These are phyloP conservation scores for Pseudogymnoascus sp. DNA, from an alignment of 2,329 filamentous ascomycete genomes.

Conservation along the genomic window DNA sequence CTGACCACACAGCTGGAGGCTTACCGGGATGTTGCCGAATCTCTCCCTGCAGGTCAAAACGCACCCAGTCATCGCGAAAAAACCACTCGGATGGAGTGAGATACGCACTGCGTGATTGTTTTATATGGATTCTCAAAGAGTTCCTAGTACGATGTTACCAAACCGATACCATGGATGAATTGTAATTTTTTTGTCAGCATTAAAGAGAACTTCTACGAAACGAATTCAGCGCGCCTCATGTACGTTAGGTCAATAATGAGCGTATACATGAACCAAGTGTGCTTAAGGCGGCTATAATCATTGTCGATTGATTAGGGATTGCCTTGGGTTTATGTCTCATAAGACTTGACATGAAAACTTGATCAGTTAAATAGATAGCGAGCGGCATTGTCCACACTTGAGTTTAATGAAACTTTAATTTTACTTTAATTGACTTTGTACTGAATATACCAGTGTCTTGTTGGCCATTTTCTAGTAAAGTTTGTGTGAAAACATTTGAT, in stretches of 20 bases:
- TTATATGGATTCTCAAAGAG: constrained; percentile 1
- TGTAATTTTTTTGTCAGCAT: not conserved
- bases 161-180: not conserved
- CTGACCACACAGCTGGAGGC: constrained; percentile 22
- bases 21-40: constrained; percentile 23
- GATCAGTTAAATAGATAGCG: not conserved
- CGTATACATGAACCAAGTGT: not conserved
- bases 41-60: constrained; percentile 4
- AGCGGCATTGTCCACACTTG: not conserved
- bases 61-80: not conserved
- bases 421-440: not conserved
- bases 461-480: not conserved
- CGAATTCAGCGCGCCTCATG: not conserved
- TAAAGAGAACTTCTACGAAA: not conserved
- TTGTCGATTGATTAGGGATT: not conserved
- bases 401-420: not conserved
- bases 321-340: not conserved
- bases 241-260: not conserved
- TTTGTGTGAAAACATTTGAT: not conserved
- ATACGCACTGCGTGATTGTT: not conserved
- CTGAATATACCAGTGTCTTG: not conserved
- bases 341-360: not conserved
- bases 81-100: not conserved
- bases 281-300: not conserved
- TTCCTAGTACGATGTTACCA: not conserved